These are phyloP conservation scores for Kokia cookei DNA, from an alignment of 441 rosid species.

Conservation along the genomic window DNA sequence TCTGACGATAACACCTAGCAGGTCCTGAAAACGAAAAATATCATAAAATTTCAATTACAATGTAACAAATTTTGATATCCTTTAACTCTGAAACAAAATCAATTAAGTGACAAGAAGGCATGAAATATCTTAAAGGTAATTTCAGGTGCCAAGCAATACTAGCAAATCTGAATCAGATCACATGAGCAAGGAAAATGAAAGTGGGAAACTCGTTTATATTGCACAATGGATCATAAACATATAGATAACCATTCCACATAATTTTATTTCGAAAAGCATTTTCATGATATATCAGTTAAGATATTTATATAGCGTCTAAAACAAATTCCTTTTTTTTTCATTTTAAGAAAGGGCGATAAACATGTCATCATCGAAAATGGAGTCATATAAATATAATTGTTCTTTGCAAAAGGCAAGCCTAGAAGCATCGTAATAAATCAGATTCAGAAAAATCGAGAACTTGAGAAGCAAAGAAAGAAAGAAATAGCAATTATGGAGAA, in stretches of 20 bases:
- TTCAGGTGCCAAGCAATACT: not conserved
- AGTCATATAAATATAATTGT: not conserved
- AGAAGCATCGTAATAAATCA: not conserved
- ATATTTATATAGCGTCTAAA: not conserved
- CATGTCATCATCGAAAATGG: not conserved
- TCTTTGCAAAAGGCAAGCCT: not conserved
- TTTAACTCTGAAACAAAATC: not conserved
- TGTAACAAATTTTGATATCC: not conserved
- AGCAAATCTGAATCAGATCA: not conserved
- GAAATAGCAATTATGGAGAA: not conserved
- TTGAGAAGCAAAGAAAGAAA: not conserved
- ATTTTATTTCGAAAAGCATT: not conserved
- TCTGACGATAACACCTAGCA: conserved; percentile 89
- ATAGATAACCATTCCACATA: too few species aligned
- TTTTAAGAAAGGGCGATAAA: not conserved
- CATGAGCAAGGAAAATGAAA: not conserved
- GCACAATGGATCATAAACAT: not conserved
- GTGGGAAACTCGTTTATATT: not conserved
- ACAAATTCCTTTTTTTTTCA: not conserved
- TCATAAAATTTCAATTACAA: not conserved
- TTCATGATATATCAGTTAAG: not conserved
- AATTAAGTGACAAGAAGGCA: not conserved
- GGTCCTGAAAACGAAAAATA: conserved; percentile 46
- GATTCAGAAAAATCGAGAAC: not conserved
- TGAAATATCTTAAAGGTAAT: not conserved